A percentile compares a stretch with the other conserved stretches of the same genome.
These are phyloP conservation scores for Pleomassaria siparia DNA, from an alignment of 2,329 filamentous ascomycete genomes.

Conservation along the genomic window DNA sequence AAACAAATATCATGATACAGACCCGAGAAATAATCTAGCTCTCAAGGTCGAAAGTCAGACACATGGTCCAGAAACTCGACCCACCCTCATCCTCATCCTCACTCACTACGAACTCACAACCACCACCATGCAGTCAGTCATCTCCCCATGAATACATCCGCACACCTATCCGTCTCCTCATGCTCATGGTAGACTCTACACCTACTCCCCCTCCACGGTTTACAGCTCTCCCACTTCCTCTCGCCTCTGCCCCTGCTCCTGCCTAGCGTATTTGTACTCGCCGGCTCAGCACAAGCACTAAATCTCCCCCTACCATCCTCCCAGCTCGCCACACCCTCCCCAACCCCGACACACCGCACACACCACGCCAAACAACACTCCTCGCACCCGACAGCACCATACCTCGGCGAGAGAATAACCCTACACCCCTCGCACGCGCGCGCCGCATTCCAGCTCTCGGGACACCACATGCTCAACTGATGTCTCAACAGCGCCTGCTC, in stretches of 20 bases:
- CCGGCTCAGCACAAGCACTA: slow-evolving; percentile 12
- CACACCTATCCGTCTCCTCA: slow-evolving; percentile 38
- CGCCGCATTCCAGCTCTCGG: slow-evolving; percentile 33
- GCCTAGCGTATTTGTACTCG: too few species aligned
- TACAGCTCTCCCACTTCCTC: slow-evolving; percentile 39
- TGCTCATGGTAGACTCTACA: slow-evolving; percentile 44
- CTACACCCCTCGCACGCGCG: slow-evolving; percentile 45
- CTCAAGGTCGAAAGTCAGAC: too few species aligned
- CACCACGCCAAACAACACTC: slow-evolving; percentile 48
- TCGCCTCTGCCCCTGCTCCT: slow-evolving; percentile 22
- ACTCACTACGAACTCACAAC: background rate
- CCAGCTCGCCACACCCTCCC: slow-evolving; percentile 33
- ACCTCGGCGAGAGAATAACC: slow-evolving; percentile 41
- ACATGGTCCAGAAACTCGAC: background rate
- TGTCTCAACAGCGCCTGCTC: slow-evolving; percentile 46
- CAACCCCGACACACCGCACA: slow-evolving; percentile 39
- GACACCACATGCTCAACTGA: slow-evolving; percentile 42
- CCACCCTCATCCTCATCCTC: slow-evolving; percentile 4
- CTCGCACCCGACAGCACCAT: slow-evolving; percentile 43
- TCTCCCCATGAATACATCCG: slow-evolving; percentile 15
- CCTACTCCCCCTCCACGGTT: slow-evolving; percentile 39
- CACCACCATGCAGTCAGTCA: background rate
- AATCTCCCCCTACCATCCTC: slow-evolving; percentile 29
- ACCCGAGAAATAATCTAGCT: too few species aligned
- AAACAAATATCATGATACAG: too few species aligned